Conservation (phyloP, 2,329 filamentous ascomycete species). For the Knufia petricola region DNA sequence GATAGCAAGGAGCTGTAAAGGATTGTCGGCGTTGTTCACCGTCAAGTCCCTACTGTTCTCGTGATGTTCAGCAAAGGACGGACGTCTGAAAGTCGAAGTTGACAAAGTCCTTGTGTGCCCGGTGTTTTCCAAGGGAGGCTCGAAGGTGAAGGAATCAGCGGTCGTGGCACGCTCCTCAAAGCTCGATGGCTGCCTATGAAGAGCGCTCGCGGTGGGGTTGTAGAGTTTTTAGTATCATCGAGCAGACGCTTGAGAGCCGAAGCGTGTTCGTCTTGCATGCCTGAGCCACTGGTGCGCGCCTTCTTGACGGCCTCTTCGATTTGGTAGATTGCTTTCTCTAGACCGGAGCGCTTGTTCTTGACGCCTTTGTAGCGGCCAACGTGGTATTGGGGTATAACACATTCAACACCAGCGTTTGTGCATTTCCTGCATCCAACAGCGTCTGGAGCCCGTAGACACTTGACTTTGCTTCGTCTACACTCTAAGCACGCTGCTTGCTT, state of each 20-base stretch:
- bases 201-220: background rate
- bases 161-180: background rate
- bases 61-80: constrained; percentile 22
- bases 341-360: constrained; percentile 65
- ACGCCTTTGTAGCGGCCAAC: constrained; percentile 65
- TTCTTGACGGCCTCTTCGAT: constrained; percentile 60
- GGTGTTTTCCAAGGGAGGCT: constrained; percentile 25
- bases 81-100: constrained; percentile 6
- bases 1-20: constrained; percentile 60
- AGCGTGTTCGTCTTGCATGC: constrained; percentile 35
- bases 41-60: constrained; percentile 45
- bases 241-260: constrained; percentile 44
- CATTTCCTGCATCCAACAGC: constrained; percentile 53
- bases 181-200: background rate
- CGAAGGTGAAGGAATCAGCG: constrained; percentile 24
- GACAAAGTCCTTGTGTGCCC: constrained; percentile 1
- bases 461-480: constrained; percentile 59
- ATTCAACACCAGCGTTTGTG: constrained; percentile 48
- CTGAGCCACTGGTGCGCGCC: constrained; percentile 38
- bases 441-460: constrained; percentile 49
- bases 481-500: constrained; percentile 41
- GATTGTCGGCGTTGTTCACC: constrained; percentile 65
- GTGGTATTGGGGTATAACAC: constrained; percentile 62
- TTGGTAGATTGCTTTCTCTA: constrained; percentile 65
- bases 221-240: constrained; percentile 34